A percentile compares a stretch with the other conserved stretches of the same genome.
Evolutionary conservation across 805 yeast species (phyloP).

Genomic region (Tetrapisispora iriomotensis): DNA sequence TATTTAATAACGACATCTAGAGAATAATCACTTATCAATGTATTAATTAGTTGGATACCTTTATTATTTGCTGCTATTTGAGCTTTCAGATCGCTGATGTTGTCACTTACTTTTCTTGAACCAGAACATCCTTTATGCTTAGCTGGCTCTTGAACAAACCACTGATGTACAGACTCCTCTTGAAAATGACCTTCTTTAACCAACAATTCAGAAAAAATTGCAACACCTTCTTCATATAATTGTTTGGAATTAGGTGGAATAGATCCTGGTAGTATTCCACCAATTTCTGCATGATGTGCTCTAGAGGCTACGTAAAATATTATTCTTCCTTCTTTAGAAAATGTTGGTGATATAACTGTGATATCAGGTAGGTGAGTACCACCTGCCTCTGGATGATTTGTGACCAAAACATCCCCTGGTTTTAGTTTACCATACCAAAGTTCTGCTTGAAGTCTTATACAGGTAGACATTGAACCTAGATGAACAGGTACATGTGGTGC

Average conservation of each 20-base stretch:
- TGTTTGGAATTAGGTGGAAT: constrained; percentile 89
- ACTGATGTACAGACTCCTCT: constrained; percentile 52
- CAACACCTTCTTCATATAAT: constrained; percentile 85
- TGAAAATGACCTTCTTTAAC: constrained; percentile 68
- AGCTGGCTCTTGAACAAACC: constrained; percentile 67
- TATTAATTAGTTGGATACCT: constrained; percentile 59
- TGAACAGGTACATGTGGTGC: constrained; percentile 88
- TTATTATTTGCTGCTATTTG: constrained; percentile 84
- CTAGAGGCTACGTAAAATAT: constrained; percentile 87
- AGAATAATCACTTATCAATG: constrained; percentile 54
- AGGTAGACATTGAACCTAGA: constrained; percentile 77
- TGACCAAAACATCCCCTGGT: constrained; percentile 67
- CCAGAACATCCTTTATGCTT: constrained; percentile 82
- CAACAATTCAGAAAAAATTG: constrained; percentile 66
- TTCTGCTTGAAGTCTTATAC: constrained; percentile 55
- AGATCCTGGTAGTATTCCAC: constrained; percentile 84
- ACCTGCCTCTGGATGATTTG: constrained; percentile 78
- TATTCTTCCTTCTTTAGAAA: constrained; percentile 44
- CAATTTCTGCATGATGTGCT: constrained; percentile 96
- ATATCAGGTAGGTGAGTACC: constrained; percentile 87
- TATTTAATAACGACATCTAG: constrained; percentile 52
- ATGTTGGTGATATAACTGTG: constrained; percentile 86
- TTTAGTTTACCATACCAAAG: constrained; percentile 54
- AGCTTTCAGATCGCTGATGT: constrained; percentile 74
- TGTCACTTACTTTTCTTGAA: constrained; percentile 73